phyloP scores from a whole-genome alignment of 495 filamentous ascomycete species.

The Cenococcum geophilum region DNA sequence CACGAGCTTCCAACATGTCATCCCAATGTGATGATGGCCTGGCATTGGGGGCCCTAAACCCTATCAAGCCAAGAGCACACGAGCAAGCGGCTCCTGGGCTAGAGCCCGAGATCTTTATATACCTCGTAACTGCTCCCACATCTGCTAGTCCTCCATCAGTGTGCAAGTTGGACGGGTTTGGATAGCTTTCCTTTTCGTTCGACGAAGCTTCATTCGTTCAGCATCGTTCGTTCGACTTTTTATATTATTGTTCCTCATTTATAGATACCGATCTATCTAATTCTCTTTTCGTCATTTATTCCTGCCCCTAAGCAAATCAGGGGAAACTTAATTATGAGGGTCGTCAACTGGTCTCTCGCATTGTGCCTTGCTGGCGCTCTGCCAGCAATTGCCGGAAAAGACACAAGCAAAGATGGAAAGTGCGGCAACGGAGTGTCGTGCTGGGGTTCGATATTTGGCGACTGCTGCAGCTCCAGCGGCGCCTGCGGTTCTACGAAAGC shows the following conservation, averaged over 20 bases:
- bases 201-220: not conserved
- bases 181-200: not conserved
- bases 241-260: not conserved
- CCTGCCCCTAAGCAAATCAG: not conserved
- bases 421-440: slow-evolving; percentile 22
- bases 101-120: not conserved
- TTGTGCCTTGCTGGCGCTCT: not conserved
- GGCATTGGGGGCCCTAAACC: not conserved
- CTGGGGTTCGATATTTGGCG: slow-evolving; percentile 20
- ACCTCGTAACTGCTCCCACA: not conserved
- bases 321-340: not conserved
- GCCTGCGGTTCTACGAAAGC: slow-evolving; percentile 17
- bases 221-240: not conserved
- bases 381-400: not conserved
- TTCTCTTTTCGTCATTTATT: not conserved
- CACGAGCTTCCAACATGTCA: slow-evolving; percentile 4
- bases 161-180: not conserved
- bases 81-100: not conserved
- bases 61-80: not conserved
- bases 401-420: slow-evolving; percentile 18
- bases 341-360: slow-evolving; percentile 7
- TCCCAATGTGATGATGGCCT: not conserved
- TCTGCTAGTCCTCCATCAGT: not conserved
- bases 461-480: slow-evolving; percentile 16
- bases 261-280: not conserved